Conservation (phyloP, 257 asterid genomes). For the Striga asiatica region DNA sequence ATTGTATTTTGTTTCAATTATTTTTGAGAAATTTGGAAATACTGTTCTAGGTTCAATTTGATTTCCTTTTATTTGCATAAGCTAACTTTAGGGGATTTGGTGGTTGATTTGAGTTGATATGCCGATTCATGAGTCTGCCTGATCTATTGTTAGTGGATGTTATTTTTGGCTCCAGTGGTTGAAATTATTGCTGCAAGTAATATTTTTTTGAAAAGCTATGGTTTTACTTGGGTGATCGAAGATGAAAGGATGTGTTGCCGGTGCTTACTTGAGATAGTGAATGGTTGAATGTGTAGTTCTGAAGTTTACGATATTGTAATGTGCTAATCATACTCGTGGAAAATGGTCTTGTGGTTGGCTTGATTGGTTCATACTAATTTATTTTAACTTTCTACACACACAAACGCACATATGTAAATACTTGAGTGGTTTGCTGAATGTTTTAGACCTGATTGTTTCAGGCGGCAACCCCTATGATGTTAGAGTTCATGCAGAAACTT, state of each 20-base stretch:
- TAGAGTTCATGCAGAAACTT: conserved; percentile 67
- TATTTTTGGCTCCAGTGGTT: too few relatives aligned
- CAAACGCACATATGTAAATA: background rate
- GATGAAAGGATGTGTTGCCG: too few relatives aligned
- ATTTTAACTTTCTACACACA: too few relatives aligned
- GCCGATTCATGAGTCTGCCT: too few relatives aligned
- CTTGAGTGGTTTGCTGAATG: conserved; percentile 1
- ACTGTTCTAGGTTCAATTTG: background rate
- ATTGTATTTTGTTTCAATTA: background rate
- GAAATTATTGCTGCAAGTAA: too few relatives aligned
- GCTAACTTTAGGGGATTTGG: background rate
- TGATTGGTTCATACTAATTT: background rate
- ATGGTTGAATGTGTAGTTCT: background rate
- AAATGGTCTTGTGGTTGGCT: background rate
- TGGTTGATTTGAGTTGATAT: conserved; percentile 10
- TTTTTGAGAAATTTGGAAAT: background rate
- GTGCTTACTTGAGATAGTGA: too few relatives aligned
- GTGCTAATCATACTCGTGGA: too few relatives aligned
- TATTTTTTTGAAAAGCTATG: too few relatives aligned
- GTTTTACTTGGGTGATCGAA: too few relatives aligned
- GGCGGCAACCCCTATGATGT: conserved; percentile 64
- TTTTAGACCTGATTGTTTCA: conserved; percentile 19
- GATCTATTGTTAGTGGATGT: too few relatives aligned
- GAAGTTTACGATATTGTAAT: background rate
- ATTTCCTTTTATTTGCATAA: background rate